phyloP scores from a whole-genome alignment of 192 early-diverging fungal species.

The Linnemannia elongata region DNA sequence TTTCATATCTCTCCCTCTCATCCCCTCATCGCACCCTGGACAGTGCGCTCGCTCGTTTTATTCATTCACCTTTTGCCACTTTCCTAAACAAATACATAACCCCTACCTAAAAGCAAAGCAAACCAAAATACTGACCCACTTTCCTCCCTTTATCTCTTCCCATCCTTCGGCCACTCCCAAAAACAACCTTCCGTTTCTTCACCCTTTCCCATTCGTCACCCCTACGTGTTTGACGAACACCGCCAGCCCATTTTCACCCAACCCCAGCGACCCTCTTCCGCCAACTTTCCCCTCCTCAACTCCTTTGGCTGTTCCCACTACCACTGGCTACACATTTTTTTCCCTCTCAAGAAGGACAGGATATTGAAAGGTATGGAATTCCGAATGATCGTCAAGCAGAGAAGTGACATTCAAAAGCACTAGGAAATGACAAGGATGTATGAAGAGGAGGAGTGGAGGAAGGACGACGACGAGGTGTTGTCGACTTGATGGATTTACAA shows the following conservation, averaged over 20 bases:
- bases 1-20: background rate
- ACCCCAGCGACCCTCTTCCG: background rate
- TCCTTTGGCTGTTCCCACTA: background rate
- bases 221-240: background rate
- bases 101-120: background rate
- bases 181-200: background rate
- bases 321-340: background rate
- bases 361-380: background rate
- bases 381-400: background rate
- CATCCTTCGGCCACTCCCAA: background rate
- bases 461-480: too few species aligned
- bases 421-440: background rate
- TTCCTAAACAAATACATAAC: background rate
- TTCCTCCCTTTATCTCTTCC: background rate
- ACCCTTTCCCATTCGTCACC: background rate
- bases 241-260: background rate
- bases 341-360: background rate
- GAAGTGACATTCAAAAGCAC: background rate
- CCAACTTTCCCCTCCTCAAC: background rate
- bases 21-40: background rate
- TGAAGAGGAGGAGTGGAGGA: too few species aligned
- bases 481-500: background rate
- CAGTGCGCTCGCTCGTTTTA: background rate
- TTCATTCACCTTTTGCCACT: background rate
- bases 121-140: background rate